Evolutionary conservation across 2,329 filamentous ascomycete genomes (phyloP).

Genomic region (Ilyonectria sp.): DNA sequence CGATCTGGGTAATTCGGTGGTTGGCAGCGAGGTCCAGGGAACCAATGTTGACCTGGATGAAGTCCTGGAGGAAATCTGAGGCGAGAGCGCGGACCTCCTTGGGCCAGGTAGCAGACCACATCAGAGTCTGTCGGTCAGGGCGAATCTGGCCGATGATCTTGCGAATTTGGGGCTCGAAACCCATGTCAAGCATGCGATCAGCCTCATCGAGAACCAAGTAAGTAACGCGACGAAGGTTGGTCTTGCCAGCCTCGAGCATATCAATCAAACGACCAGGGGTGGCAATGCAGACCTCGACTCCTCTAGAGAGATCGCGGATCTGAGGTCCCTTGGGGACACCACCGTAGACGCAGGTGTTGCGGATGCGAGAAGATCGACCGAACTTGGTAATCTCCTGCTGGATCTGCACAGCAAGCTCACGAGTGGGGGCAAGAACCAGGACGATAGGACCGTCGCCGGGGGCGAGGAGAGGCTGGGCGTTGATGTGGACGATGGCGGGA

Average conservation of each 20-base stretch:
- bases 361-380: slow-evolving; percentile 96
- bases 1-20: slow-evolving; percentile 97
- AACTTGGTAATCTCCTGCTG: slow-evolving; percentile 99
- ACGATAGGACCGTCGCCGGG: slow-evolving; percentile 98
- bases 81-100: slow-evolving; percentile 97
- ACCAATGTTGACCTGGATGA: slow-evolving; percentile 99
- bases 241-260: slow-evolving; percentile 98
- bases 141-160: slow-evolving; percentile 99
- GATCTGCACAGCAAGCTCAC: slow-evolving; percentile 98
- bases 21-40: slow-evolving; percentile 97
- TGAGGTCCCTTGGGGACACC: slow-evolving; percentile 98
- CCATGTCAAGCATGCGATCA: slow-evolving; percentile 99
- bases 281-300: slow-evolving; percentile 98
- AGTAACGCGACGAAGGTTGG: slow-evolving; percentile 96
- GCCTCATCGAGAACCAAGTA: slow-evolving; percentile 99
- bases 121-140: slow-evolving; percentile 97
- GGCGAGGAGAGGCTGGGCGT: slow-evolving; percentile 95
- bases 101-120: slow-evolving; percentile 99
- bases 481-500: slow-evolving; percentile 99
- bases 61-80: slow-evolving; percentile 91
- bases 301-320: slow-evolving; percentile 93
- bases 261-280: slow-evolving; percentile 98
- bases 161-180: slow-evolving; percentile 99
- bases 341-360: slow-evolving; percentile 99
- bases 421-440: slow-evolving; percentile 93